Evolutionary conservation across 768 basidiomycete genomes (phyloP).

Genomic region (Leccinum boreale): DNA sequence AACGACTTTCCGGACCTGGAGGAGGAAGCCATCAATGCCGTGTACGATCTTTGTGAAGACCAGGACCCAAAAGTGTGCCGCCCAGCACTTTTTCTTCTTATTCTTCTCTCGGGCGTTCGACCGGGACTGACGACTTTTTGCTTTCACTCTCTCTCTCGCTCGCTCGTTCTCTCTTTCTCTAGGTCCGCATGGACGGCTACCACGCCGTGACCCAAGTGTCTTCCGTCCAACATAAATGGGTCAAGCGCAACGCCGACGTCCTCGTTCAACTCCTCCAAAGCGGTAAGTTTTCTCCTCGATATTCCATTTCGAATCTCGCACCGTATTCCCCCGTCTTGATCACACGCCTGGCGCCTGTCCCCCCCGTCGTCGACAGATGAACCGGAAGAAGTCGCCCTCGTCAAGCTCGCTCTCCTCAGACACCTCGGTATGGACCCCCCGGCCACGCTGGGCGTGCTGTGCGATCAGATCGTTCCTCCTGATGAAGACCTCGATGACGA

Average conservation of each 20-base stretch:
- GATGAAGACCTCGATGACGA: constrained; percentile 55
- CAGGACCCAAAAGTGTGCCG: constrained; percentile 46
- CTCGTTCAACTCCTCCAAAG: constrained; percentile 73
- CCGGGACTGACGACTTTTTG: constrained; percentile 3
- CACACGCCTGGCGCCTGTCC: constrained; percentile 15
- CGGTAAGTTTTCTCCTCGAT: constrained; percentile 42
- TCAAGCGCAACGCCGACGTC: constrained; percentile 72
- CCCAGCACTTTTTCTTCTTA: background rate
- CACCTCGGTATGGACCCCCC: constrained; percentile 64
- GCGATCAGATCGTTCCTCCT: constrained; percentile 58
- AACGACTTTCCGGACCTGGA: constrained; percentile 68
- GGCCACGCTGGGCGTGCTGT: constrained; percentile 62
- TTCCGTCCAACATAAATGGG: constrained; percentile 49
- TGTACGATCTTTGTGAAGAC: constrained; percentile 78
- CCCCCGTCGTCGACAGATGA: constrained; percentile 47
- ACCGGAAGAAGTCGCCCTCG: constrained; percentile 57
- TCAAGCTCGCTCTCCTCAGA: constrained; percentile 54
- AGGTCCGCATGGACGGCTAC: constrained; percentile 75
- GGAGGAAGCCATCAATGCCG: constrained; percentile 72
- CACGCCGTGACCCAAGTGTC: constrained; percentile 53
- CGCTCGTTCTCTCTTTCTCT: background rate
- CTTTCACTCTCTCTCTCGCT: background rate
- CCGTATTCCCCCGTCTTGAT: constrained; percentile 16
- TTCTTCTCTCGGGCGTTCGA: background rate
- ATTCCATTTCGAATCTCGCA: background rate